Evolutionary conservation across 2,329 filamentous ascomycete genomes (phyloP).

Genomic region (Phyllosticta capitalensis): DNA sequence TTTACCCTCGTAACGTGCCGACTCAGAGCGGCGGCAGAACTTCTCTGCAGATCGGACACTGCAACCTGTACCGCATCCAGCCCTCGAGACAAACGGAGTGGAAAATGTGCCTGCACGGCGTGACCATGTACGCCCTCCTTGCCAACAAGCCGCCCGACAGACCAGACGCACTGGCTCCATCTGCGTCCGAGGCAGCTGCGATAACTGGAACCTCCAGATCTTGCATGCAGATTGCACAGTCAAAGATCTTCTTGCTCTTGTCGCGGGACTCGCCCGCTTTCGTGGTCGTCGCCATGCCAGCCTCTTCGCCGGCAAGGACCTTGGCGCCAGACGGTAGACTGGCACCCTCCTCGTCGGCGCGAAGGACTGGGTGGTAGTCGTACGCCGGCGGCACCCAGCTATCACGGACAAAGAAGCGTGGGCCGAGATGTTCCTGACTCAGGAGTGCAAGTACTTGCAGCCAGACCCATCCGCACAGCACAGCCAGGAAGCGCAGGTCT

Average conservation of each 20-base stretch:
- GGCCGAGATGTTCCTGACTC: conserved; percentile 76
- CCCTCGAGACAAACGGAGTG: conserved; percentile 85
- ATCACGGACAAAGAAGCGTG: conserved; percentile 72
- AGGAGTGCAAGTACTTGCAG: conserved; percentile 69
- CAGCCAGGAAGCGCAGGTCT: conserved; percentile 54
- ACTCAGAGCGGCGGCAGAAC: conserved; percentile 67
- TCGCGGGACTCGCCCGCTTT: conserved; percentile 37
- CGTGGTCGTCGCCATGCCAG: not conserved
- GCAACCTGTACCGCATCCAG: conserved; percentile 88
- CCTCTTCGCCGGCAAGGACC: conserved; percentile 19
- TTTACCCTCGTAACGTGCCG: not conserved
- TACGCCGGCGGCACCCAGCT: conserved; percentile 64
- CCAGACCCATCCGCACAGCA: conserved; percentile 74
- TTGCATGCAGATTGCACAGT: conserved; percentile 94
- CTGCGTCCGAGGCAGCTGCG: conserved; percentile 42
- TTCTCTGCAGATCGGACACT: conserved; percentile 93
- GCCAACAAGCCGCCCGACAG: conserved; percentile 58
- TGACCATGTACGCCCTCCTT: conserved; percentile 87
- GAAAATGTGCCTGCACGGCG: conserved; percentile 92
- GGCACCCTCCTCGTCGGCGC: conserved; percentile 73
- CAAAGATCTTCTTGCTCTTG: conserved; percentile 56
- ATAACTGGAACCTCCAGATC: conserved; percentile 81
- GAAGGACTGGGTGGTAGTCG: conserved; percentile 87
- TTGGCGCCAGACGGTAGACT: conserved; percentile 61
- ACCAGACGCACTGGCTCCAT: conserved; percentile 29